Base-by-base conservation (phyloP, 495 filamentous ascomycete species). In the Penicillium bialowiezense region DNA sequence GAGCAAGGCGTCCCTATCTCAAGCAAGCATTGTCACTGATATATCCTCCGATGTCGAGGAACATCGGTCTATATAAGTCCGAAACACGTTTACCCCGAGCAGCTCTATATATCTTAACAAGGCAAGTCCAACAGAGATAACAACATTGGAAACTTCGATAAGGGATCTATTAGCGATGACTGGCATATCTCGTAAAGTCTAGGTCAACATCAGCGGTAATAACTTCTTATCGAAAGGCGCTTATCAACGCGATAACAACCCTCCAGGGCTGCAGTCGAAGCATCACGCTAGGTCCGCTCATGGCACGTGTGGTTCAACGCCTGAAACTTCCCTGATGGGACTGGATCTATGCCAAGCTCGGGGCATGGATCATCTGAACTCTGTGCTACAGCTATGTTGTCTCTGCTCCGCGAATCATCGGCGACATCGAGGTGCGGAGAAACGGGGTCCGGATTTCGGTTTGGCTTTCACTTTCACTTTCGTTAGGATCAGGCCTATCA, bases 311-410 rank as follows among this genome's bases (percentile, higher is more conserved):
- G 39, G 41, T 45, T 17, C 32, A 39, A 61, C 66, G 69, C 67
- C 41, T 67, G 45, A 23, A 69, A 51, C 50, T 72, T 51, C 67
- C 69, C 44, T 59, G 32, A 39, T 63, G 48, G 58, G 67, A 52
- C 55, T 67, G 45, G 47, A 41, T 46, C 40, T 41, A 39, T 44
- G 57, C 57, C 60, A 63, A 60, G 59, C 48, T 59, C 13, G 29
- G 43, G 44, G 49, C 43, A 59, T 46, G 44, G 50, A 50, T 59
- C 49, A 23, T 42, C 40, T 26, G 35, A 21, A 23, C 21, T 8
- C 29, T 36, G 24, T 29, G 28, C 49, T n/a, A 51, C 36, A 41
- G 19, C 12, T 52, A 33, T 31, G 24, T 46, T 40, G 40, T 38
- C 31, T 35, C 3, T 1, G 10, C 36, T 37, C 34, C 44, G 31